A percentile compares a stretch with the other conserved stretches of the same genome.
Conservation (phyloP, 2,329 filamentous ascomycete genomes). For the Clonostachys solani region DNA sequence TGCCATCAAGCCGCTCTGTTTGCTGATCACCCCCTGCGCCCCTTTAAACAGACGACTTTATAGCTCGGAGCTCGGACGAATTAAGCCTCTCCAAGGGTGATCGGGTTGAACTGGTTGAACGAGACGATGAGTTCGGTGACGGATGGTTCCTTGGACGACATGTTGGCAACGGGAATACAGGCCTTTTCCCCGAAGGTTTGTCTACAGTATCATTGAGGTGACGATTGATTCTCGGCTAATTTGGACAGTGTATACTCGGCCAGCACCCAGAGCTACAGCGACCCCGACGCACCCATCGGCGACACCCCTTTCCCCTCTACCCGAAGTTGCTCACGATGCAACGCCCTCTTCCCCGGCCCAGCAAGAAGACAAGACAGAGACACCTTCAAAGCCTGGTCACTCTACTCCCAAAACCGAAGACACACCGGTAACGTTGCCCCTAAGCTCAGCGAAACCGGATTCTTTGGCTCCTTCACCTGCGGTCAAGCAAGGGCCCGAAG, state of each 20-base stretch:
- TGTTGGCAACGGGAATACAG: constrained; percentile 67
- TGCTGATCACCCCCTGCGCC: not conserved
- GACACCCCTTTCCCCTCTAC: constrained; percentile 1
- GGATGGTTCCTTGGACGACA: constrained; percentile 81
- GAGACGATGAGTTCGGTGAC: constrained; percentile 85
- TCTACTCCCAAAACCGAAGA: constrained; percentile 10
- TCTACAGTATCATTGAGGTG: constrained; percentile 4
- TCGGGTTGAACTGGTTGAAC: constrained; percentile 76
- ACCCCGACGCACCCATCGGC: constrained; percentile 7
- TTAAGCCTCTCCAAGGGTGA: constrained; percentile 83
- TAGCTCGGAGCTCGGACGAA: constrained; percentile 88
- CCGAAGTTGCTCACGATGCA: not conserved
- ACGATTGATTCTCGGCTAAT: constrained; percentile 12
- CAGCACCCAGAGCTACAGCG: constrained; percentile 40
- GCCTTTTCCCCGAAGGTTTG: constrained; percentile 79
- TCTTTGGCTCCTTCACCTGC: constrained; percentile 7
- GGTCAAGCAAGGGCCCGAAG: not conserved
- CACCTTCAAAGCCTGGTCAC: constrained; percentile 17
- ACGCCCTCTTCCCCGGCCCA: not conserved
- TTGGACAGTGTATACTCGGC: constrained; percentile 55
- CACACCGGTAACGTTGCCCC: constrained; percentile 34
- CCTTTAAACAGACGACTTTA: constrained; percentile 71
- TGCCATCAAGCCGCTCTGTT: not conserved
- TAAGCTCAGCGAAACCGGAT: constrained; percentile 34
- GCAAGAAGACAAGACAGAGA: not conserved